Percentiles rank a stretch among this genome's conserved stretches.
Conservation (phyloP, 1,284 basidiomycete genomes). For the Polyporus tsugae region DNA sequence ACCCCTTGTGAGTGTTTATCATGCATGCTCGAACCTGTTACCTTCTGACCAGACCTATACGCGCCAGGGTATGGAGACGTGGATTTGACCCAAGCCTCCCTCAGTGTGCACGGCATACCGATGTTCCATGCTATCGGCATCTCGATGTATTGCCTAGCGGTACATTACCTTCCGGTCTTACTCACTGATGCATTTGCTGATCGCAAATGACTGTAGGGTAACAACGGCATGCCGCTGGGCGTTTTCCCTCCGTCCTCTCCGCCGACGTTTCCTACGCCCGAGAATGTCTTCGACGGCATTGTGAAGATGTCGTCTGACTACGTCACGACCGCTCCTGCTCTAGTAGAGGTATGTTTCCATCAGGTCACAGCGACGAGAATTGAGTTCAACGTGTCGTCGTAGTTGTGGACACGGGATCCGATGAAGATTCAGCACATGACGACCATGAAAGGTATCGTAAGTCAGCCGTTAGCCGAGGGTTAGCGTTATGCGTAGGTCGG, state of each 20-base stretch:
- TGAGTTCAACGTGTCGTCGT: neutral
- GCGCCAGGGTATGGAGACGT: constrained; percentile 26
- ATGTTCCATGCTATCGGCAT: constrained; percentile 40
- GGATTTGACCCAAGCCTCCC: constrained; percentile 24
- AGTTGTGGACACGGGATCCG: constrained; percentile 35
- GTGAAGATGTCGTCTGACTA: constrained; percentile 31
- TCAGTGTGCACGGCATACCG: constrained; percentile 34
- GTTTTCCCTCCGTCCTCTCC: constrained; percentile 33
- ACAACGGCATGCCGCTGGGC: constrained; percentile 31
- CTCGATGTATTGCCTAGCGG: constrained; percentile 29
- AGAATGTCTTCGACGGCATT: constrained; percentile 33
- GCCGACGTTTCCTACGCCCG: constrained; percentile 35
- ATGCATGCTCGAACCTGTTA: neutral
- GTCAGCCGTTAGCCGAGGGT: neutral
- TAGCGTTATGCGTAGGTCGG: no score
- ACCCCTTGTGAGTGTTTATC: constrained; percentile 28
- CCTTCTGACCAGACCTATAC: neutral
- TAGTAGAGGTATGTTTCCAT: constrained; percentile 37
- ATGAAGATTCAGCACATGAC: constrained; percentile 30
- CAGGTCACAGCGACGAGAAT: neutral
- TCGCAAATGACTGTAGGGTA: constrained; percentile 18
- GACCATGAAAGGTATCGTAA: constrained; percentile 32
- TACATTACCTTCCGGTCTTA: constrained; percentile 14
- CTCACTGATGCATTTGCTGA: neutral
- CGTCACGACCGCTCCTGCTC: constrained; percentile 37